These are phyloP conservation scores for Blastobotrys parvus DNA, from an alignment of 805 yeast genomes.

Conservation along the genomic window DNA sequence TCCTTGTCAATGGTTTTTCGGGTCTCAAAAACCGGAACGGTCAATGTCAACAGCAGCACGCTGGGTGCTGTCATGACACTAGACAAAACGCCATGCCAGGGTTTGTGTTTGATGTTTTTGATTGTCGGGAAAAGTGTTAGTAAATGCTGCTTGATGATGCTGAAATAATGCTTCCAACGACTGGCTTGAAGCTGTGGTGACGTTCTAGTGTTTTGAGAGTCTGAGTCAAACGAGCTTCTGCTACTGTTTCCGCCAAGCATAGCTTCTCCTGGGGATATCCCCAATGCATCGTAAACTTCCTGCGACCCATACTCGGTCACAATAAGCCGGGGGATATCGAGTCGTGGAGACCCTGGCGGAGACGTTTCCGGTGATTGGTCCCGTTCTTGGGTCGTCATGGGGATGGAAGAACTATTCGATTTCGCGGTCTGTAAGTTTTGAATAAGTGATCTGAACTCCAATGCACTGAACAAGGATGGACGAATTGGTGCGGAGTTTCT, in stretches of 20 bases:
- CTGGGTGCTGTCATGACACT: constrained; percentile 26
- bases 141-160: too few relatives aligned
- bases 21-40: constrained; percentile 27
- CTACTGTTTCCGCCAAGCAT: neutral
- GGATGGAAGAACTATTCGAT: neutral
- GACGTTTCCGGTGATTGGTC: neutral
- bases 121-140: constrained; percentile 26
- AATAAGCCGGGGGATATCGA: constrained; percentile 1
- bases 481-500: constrained; percentile 16
- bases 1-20: constrained; percentile 8
- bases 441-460: constrained; percentile 24
- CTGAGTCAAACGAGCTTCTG: neutral
- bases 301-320: neutral
- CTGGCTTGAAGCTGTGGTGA: too few relatives aligned
- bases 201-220: neutral
- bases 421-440: neutral
- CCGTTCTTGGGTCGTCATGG: too few relatives aligned
- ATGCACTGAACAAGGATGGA: constrained; percentile 34
- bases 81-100: constrained; percentile 18
- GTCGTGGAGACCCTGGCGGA: neutral
- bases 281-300: neutral
- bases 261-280: neutral
- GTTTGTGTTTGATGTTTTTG: constrained; percentile 17
- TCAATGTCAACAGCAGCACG: constrained; percentile 24
- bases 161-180: neutral